Percentiles rank a stretch among this genome's conserved stretches.
Conservation (phyloP, 208 protist genomes). For the Sergeia podlipaevii region DNA sequence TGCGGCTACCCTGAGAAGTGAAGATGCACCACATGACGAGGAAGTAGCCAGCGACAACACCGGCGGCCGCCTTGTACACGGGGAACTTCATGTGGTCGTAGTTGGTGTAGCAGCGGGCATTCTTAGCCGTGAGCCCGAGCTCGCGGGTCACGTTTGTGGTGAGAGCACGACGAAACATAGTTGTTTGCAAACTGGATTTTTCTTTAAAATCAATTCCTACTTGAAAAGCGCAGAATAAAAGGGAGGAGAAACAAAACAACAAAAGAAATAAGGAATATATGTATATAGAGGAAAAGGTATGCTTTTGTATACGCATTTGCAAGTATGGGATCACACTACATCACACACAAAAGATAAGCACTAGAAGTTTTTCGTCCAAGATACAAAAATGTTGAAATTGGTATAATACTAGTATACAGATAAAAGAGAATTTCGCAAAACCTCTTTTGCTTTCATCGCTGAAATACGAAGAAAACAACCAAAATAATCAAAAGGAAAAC, state of each 20-base stretch:
- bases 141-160: conserved; percentile 23
- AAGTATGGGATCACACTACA: no score
- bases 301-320: no score
- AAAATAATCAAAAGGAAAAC: no score
- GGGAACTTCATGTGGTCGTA: conserved; percentile 86
- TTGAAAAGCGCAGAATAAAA: no score
- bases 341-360: no score
- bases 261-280: conserved; percentile 11
- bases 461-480: no score
- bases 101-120: conserved; percentile 64
- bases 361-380: no score
- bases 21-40: conserved; percentile 73
- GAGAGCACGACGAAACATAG: conserved; percentile 77
- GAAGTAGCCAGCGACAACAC: conserved; percentile 59
- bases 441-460: no score
- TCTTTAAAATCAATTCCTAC: neutral
- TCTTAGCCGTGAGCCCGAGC: conserved; percentile 17
- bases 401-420: no score
- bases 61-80: conserved; percentile 37
- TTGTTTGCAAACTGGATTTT: conserved; percentile 1
- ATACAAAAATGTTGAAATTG: no score
- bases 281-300: neutral
- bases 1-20: conserved; percentile 45
- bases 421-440: no score
- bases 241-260: conserved; percentile 12